Base-by-base conservation (phyloP, 2,329 filamentous ascomycete species). In the Verticillium nonalfalfae region DNA sequence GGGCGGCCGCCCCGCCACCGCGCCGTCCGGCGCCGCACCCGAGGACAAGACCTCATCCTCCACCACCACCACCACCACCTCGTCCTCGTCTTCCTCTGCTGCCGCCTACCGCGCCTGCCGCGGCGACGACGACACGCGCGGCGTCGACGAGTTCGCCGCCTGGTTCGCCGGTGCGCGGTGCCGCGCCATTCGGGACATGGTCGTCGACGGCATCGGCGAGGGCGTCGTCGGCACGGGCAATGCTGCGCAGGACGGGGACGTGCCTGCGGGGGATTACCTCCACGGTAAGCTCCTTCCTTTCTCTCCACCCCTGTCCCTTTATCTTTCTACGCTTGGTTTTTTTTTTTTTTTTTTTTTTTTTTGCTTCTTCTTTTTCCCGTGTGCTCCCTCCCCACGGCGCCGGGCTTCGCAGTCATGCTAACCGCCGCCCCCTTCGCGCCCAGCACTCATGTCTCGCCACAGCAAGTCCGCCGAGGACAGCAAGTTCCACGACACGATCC, bases 371-470 rank as follows among this genome's bases (percentile, higher is more conserved):
- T 21, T 21, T 21, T 21, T 21, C 21, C 21, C 21, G 21, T 21
- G 21, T 21, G 21, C 21, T 26, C 26, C 26, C 26, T 31, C 26
- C 5, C 26, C 26, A 31, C 26, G 26, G 26, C 26, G 26, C 26
- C 26, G 26, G 61, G 6, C 26, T 15, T 36, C 50, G 11, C 34
- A 56, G 1, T 15, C 21, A 2, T 13, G 45, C 45, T 52, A 11
- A 52, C 45, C 26, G 26, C 45, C 21, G 21, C 21, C 21, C 45
- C 18, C 7, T 10, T 36, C 9, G 35, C 35, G 35, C 34, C 15
- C 66, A 90, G 90, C 87, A 4, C 78, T 98, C 52, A 97, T 96
- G 75, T 95, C 93, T 76, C 97, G 96, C 71, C 91, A 96, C 74
- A 93, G 89, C 76, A 96, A 95, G 68, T 90, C 90, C 1, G 91